Base-by-base conservation (phyloP, 345 rosid genomes). In the Populus ilicifolia region DNA sequence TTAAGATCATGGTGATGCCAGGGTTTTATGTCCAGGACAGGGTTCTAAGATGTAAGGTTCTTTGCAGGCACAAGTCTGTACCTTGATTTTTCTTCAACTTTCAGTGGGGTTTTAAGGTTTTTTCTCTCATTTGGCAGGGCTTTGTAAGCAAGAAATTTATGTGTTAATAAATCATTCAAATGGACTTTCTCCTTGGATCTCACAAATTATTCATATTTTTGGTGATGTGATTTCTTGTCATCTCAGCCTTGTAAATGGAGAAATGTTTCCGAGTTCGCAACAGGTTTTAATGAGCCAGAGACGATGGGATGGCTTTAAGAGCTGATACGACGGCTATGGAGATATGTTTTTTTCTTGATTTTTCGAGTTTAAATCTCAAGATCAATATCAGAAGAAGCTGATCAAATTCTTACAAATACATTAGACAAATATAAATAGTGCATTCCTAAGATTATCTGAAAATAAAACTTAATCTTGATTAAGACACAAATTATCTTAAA, bases 1-100 rank as follows among this genome's bases (percentile, higher is more conserved):
- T 93, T 67, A 96, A 92, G 91, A 84, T 91, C 80, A 93, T 92
- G 99, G 97, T 93, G 54, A 91, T 91, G 92, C 99, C 98, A 0
- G 97, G 98, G 16, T 96, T 92, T 81, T 96, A 93, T 82, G 90
- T 96, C 50, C 89, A 86, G 61, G 93, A 85, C 36, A 91, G 84
- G 84, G 93, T 93, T 76, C 81, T 96, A 80, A 92, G 91, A 82
- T 92, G 99, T 79, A 93, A 93, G 91, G 99, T 93, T 80, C 86
- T 96, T 38, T 92, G 98, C 84, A 88, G 92, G 88, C 87, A 90
- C 39, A 92, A 90, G 85, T 76, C 89, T 79, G 75, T 79, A 75
- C 78, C 86, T 73, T 89, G 59, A 81, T 39, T 6, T 23, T 11
- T 11, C 46, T 2, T 43, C 11, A 43, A 2, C 46, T 43, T 10